A percentile compares a stretch with the other conserved stretches of the same genome.
phyloP scores from a whole-genome alignment of 2,329 filamentous ascomycete genomes.

The Seiridium cupressi region DNA sequence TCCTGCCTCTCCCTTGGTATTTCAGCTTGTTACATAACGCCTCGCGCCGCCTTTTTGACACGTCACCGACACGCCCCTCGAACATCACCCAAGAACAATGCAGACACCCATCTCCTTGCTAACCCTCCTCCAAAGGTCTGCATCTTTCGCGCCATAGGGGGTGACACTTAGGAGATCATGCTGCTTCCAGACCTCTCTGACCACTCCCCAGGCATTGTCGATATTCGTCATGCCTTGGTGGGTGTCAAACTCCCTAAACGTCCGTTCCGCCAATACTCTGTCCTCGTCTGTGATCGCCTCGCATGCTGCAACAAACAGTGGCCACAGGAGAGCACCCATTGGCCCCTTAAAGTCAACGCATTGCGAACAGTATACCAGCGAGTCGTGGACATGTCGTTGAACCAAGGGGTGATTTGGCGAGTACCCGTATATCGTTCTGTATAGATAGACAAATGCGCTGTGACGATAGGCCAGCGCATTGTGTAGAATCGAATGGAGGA shows the following conservation, averaged over 20 bases:
- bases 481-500: slow-evolving; percentile 53
- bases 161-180: slow-evolving; percentile 36
- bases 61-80: neutral
- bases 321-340: slow-evolving; percentile 64
- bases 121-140: slow-evolving; percentile 55
- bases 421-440: slow-evolving; percentile 51
- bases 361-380: slow-evolving; percentile 52
- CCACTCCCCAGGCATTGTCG: slow-evolving; percentile 57
- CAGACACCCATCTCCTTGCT: slow-evolving; percentile 57
- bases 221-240: slow-evolving; percentile 67
- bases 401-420: slow-evolving; percentile 46
- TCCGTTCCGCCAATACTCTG: slow-evolving; percentile 45
- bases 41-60: neutral
- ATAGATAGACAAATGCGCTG: slow-evolving; percentile 56
- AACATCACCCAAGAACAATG: slow-evolving; percentile 56
- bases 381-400: slow-evolving; percentile 49
- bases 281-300: slow-evolving; percentile 52
- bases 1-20: neutral
- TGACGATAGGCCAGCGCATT: slow-evolving; percentile 61
- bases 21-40: neutral
- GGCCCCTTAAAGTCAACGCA: slow-evolving; percentile 56
- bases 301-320: slow-evolving; percentile 61
- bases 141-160: slow-evolving; percentile 17
- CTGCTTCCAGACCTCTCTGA: slow-evolving; percentile 59
- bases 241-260: slow-evolving; percentile 52